Conservation (phyloP, 768 basidiomycete genomes). For the Termitomyces bulborhizus region DNA sequence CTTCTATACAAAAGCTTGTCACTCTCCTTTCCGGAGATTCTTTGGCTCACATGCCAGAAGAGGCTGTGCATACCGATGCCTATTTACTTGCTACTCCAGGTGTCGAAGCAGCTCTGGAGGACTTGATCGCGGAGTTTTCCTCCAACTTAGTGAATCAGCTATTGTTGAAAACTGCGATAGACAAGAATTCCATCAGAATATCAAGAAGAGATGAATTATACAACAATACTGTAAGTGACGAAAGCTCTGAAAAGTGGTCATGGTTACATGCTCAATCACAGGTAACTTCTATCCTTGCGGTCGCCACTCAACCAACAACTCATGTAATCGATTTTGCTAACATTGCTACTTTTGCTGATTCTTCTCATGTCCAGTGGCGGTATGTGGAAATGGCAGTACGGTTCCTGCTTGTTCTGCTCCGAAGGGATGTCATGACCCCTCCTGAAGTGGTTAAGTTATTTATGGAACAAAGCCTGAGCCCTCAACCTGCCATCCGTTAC, state of each 20-base stretch:
- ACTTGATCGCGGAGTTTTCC: slow-evolving; percentile 47
- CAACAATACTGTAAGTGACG: slow-evolving; percentile 37
- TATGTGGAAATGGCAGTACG: slow-evolving; percentile 68
- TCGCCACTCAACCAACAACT: slow-evolving; percentile 56
- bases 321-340: slow-evolving; percentile 48
- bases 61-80: slow-evolving; percentile 56
- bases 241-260: slow-evolving; percentile 4
- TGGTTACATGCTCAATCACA: slow-evolving; percentile 20
- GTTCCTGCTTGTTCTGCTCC: slow-evolving; percentile 55
- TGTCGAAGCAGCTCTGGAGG: slow-evolving; percentile 40
- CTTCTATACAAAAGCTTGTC: slow-evolving; percentile 72
- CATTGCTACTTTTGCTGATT: slow-evolving; percentile 9
- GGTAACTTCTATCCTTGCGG: slow-evolving; percentile 54
- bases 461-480: slow-evolving; percentile 58
- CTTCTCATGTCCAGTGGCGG: slow-evolving; percentile 53
- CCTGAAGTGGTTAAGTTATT: slow-evolving; percentile 57
- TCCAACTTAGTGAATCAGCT: slow-evolving; percentile 30
- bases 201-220: slow-evolving; percentile 41
- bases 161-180: slow-evolving; percentile 37
- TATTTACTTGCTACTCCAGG: slow-evolving; percentile 45
- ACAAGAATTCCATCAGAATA: slow-evolving; percentile 35
- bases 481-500: slow-evolving; percentile 63
- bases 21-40: slow-evolving; percentile 58
- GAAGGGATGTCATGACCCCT: slow-evolving; percentile 52
- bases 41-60: slow-evolving; percentile 53